Base-by-base conservation (phyloP, 768 basidiomycete genomes). In the Tubosaeta brunneosetosa region DNA sequence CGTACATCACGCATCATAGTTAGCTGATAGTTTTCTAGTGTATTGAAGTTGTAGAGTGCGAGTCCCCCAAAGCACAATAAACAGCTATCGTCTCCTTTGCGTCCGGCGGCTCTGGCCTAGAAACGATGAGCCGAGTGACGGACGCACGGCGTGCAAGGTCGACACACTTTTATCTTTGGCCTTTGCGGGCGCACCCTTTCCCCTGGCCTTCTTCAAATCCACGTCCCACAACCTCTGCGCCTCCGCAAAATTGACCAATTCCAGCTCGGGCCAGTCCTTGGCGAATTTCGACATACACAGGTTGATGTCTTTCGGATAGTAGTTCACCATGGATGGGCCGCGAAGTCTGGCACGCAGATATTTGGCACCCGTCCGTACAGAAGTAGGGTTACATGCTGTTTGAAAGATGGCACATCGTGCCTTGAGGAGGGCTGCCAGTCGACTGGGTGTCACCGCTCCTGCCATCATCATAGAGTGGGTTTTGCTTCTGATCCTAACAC, bases 351-450 rank as follows among this genome's bases (percentile, higher is more conserved):
- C 77, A 17, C 87, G 84, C 43, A 97, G 83, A 73, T 95, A 93
- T 73, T 97, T 97, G 25, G 92, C 87, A 16, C 95, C 95, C 0
- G 89, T 94, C 14, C 94, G 85, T 13, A 82, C 66, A 26, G 80
- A 81, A 3, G 78, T 78, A 0, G 94, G 94, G 71, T 97, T 97
- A 72, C 88, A 92, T 4, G 86, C 76, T 10, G 91, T 95, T 64
- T 92, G 82, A 64, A 97, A 95, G 49, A 97, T 81, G 38, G 76
- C 65, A 65, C 83, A 85, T 41, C 85, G 85, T 6, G 88, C 74
- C 45, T 80, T 77, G 1, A 70, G 78, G 56, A 93, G 74, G n/a
- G 79, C 73, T 13, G 75, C 71, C n/a, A 90, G 68, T 47, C 27
- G 26, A 25, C 27, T 29, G 27, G 27, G 17, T 2, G 37, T 40